Evolutionary conservation across 192 early-diverging fungal species (phyloP).

Genomic region (Entomortierella lignicola): DNA sequence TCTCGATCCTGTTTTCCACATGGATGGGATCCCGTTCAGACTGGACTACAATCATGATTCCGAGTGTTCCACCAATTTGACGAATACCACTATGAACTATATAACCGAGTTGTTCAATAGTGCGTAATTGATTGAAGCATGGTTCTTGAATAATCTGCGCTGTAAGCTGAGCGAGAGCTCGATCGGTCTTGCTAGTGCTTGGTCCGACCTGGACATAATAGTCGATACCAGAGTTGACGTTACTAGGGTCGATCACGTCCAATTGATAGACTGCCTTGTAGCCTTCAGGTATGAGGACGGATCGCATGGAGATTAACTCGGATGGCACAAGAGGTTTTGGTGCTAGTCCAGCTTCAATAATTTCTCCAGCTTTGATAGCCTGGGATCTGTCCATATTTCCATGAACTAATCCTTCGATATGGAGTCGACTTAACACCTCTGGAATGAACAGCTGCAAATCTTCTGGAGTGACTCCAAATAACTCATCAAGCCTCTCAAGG

Average conservation of each 20-base stretch:
- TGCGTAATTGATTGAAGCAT: slow-evolving; percentile 90
- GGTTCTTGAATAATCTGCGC: slow-evolving; percentile 86
- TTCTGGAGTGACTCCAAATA: slow-evolving; percentile 65
- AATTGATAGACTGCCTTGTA: slow-evolving; percentile 51
- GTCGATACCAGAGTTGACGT: slow-evolving; percentile 89
- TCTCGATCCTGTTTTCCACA: slow-evolving; percentile 78
- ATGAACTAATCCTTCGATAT: slow-evolving; percentile 81
- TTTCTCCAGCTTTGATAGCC: slow-evolving; percentile 64
- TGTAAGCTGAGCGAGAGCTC: slow-evolving; percentile 66
- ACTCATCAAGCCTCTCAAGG: slow-evolving; percentile 73
- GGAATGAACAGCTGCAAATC: slow-evolving; percentile 75
- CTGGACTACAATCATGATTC: slow-evolving; percentile 82
- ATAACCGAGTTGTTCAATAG: slow-evolving; percentile 85
- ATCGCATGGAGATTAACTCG: slow-evolving; percentile 51
- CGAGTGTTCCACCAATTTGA: slow-evolving; percentile 67
- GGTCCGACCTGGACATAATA: slow-evolving; percentile 76
- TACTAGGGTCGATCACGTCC: slow-evolving; percentile 69
- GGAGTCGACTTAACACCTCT: slow-evolving; percentile 68
- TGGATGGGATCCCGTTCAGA: slow-evolving; percentile 83
- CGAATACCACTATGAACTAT: slow-evolving; percentile 65
- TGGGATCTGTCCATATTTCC: slow-evolving; percentile 77
- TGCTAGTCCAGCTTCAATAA: slow-evolving; percentile 62
- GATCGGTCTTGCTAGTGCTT: slow-evolving; percentile 53
- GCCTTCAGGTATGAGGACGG: slow-evolving; percentile 48
- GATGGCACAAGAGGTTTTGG: slow-evolving; percentile 64